These are phyloP conservation scores for Eucalyptus urophylla DNA, from an alignment of 345 rosid genomes.

Conservation along the genomic window DNA sequence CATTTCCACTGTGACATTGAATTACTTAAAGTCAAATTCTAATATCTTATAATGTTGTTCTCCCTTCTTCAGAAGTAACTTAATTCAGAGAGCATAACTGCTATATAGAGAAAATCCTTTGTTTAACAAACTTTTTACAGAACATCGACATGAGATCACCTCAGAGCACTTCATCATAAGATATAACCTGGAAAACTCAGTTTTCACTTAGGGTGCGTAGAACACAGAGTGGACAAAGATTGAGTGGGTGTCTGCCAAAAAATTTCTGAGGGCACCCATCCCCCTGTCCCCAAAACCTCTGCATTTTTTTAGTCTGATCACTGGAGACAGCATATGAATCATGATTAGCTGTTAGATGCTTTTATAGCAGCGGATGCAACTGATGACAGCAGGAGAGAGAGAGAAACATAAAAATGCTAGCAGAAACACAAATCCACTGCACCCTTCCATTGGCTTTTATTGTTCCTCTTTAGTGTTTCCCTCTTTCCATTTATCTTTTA, in stretches of 20 bases:
- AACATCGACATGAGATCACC: background rate
- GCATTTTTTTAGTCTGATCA: background rate
- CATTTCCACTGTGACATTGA: background rate
- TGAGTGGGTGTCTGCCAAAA: background rate
- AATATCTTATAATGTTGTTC: background rate
- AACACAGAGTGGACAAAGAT: background rate
- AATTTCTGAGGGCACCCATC: background rate
- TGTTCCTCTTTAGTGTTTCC: background rate
- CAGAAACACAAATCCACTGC: background rate
- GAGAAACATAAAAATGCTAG: background rate
- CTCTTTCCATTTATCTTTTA: background rate
- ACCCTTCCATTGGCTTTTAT: background rate
- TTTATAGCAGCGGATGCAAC: background rate
- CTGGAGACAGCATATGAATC: background rate
- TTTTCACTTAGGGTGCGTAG: background rate
- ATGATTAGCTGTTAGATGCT: background rate
- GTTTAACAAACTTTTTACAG: background rate
- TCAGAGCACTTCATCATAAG: background rate
- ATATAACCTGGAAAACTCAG: background rate
- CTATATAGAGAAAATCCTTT: background rate
- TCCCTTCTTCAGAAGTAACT: background rate
- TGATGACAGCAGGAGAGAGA: background rate
- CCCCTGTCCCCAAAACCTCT: background rate
- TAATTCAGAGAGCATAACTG: background rate
- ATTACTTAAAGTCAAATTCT: background rate